Evolutionary conservation across 2,329 filamentous ascomycete species (phyloP).

Genomic region (Apiospora malaysiana): DNA sequence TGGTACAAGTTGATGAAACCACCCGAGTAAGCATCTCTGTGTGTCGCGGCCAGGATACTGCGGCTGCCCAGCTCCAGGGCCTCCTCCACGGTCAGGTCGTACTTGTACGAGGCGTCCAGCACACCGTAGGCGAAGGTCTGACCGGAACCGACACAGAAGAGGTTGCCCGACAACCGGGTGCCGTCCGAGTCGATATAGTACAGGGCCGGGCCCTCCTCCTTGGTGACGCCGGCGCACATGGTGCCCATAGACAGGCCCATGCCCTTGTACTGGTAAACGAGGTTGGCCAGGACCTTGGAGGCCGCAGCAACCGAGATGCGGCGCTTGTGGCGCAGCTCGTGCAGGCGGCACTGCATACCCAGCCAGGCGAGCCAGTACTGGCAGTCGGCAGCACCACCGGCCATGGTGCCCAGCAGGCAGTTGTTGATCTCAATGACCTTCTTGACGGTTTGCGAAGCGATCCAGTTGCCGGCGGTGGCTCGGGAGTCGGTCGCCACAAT

Average conservation of each 20-base stretch:
- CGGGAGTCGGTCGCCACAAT: conserved; percentile 98
- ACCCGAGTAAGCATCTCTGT: conserved; percentile 98
- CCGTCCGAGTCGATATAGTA: conserved; percentile 99
- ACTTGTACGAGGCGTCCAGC: conserved; percentile 91
- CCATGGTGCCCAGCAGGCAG: conserved; percentile 95
- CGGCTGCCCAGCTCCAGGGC: conserved; percentile 89
- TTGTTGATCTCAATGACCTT: conserved; percentile 99
- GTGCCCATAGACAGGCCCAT: conserved; percentile 99
- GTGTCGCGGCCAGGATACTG: conserved; percentile 94
- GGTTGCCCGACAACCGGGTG: conserved; percentile 87
- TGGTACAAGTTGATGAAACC: conserved; percentile 99
- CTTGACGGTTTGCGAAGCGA: conserved; percentile 99
- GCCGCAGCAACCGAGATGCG: conserved; percentile 97
- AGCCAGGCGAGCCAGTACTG: conserved; percentile 99
- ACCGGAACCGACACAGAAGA: conserved; percentile 97
- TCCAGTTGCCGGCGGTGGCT: conserved; percentile 98
- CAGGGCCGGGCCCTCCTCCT: conserved; percentile 92
- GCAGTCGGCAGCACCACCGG: conserved; percentile 97
- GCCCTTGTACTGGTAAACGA: conserved; percentile 98
- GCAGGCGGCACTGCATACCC: conserved; percentile 97
- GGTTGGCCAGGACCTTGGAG: conserved; percentile 97
- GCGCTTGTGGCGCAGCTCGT: conserved; percentile 98
- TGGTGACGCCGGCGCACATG: conserved; percentile 97
- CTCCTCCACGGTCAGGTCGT: conserved; percentile 85
- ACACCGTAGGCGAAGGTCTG: conserved; percentile 99